Percentiles rank a stretch among this genome's conserved stretches.
phyloP scores from a whole-genome alignment of 495 filamentous ascomycete species.

The Evernia prunastri region DNA sequence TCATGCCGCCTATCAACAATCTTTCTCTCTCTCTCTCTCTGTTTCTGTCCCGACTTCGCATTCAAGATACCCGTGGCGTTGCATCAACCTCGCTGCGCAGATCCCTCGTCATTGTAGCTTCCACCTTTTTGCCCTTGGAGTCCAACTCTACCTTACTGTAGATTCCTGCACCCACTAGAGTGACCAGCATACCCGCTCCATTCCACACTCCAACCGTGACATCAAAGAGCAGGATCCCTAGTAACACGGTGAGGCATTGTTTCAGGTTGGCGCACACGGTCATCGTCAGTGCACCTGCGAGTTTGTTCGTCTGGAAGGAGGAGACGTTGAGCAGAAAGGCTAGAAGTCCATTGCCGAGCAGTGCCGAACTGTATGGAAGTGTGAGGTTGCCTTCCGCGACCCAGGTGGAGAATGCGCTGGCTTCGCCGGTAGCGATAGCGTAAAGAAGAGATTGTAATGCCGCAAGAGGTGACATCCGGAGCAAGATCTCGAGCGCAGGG shows the following conservation, averaged over 20 bases:
- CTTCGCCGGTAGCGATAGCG: conserved; percentile 44
- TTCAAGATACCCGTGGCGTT: not conserved
- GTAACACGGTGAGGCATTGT: conserved; percentile 50
- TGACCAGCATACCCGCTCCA: conserved; percentile 20
- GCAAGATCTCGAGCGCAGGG: conserved; percentile 46
- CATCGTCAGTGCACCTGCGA: conserved; percentile 51
- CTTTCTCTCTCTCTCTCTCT: too few relatives aligned
- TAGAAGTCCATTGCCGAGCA: conserved; percentile 44
- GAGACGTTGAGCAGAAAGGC: conserved; percentile 50
- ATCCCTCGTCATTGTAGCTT: conserved; percentile 2
- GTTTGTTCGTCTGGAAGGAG: conserved; percentile 51
- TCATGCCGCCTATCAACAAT: not conserved
- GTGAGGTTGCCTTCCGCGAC: conserved; percentile 17
- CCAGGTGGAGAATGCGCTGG: conserved; percentile 12
- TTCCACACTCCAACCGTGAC: conserved; percentile 43
- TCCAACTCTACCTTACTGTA: conserved; percentile 24
- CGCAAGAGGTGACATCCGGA: conserved; percentile 51
- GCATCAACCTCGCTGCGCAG: conserved; percentile 6
- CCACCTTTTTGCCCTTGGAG: conserved; percentile 16
- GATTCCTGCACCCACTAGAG: conserved; percentile 16
- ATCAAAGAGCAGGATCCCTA: conserved; percentile 48
- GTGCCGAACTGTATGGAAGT: conserved; percentile 21
- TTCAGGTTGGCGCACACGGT: conserved; percentile 53
- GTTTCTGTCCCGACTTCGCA: not conserved
- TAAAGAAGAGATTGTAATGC: conserved; percentile 44